Evolutionary conservation across 306 rosid genomes (phyloP).

Genomic region (Prinsepia uniflora): DNA sequence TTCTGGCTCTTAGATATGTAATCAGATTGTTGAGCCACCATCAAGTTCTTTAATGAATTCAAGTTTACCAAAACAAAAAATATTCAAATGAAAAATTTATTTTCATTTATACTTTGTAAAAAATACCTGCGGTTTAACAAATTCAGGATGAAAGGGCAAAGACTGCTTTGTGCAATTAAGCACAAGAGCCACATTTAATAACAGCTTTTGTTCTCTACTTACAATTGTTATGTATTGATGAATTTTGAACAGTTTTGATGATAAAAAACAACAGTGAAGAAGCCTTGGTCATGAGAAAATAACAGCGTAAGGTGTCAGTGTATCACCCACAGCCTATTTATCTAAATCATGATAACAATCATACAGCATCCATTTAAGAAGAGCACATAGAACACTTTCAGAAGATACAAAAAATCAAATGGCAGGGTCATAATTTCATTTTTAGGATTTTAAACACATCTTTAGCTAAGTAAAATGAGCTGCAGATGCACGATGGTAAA

Average conservation of each 20-base stretch:
- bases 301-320: slow-evolving; percentile 1
- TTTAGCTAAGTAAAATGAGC: not conserved
- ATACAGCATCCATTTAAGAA: not conserved
- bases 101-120: not conserved
- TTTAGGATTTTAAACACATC: not conserved
- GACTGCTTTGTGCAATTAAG: not conserved
- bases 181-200: not conserved
- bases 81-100: not conserved
- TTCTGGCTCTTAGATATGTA: not conserved
- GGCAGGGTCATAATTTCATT: not conserved
- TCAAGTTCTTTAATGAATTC: not conserved
- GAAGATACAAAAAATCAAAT: not conserved
- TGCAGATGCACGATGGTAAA: not conserved
- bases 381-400: not conserved
- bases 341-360: not conserved
- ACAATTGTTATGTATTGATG: not conserved
- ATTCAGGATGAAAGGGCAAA: not conserved
- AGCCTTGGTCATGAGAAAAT: not conserved
- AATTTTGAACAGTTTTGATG: not conserved
- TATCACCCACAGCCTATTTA: not conserved
- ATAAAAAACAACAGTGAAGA: not conserved
- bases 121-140: not conserved
- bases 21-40: not conserved
- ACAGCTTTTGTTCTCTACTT: not conserved
- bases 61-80: not conserved